Evolutionary conservation across 257 asterid species (phyloP), one percentile per base, ranked within the genome.

Genomic region (Scutellaria barbata): DNA sequence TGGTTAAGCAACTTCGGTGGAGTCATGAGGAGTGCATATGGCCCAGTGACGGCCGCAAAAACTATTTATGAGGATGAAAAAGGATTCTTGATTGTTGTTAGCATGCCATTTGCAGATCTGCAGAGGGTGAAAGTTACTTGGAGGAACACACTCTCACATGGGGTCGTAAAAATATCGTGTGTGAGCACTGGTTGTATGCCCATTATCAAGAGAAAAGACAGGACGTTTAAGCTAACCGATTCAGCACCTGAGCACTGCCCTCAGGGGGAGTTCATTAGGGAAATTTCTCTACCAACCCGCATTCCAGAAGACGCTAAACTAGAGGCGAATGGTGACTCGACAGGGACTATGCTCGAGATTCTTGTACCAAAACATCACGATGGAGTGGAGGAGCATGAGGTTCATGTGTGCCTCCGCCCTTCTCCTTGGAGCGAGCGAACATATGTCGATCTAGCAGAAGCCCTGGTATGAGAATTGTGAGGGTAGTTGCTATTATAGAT

Each of bases 141-240:
- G 79, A 74, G 79, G 74, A 74, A 74, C 79, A 74, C 74, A 13
- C 79, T 74, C 56, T 74, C 79, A 0, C 74, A 74, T 16, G 79
- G 79, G 69, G 50, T 74, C 0, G 74, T 74, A 25, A 74, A 74
- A 61, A 74, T 74, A 47, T 67, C 43, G 12, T 74, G 79, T 40
- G 74, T 74, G 69, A 74, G 79, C 79, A 67, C 74, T n/a, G 79
- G 79, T 3, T 74, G 79, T 48, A 40, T 66, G 74, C 79, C 79
- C 1, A 25, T 74, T 66, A 74, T 74, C 17, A 74, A 67, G 74
- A 74, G 79, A 48, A 66, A 66, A 5, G 79, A 74, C 18, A 47
- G 79, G 74, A 74, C 74, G 18, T 74, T 74, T 48, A 74, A 59
- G 74, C 17, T 74, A 39, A 58, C 74, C 7, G 79, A 74, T 57